Conservation (phyloP, 2,329 filamentous ascomycete species). For the Diaporthe helianthi region DNA sequence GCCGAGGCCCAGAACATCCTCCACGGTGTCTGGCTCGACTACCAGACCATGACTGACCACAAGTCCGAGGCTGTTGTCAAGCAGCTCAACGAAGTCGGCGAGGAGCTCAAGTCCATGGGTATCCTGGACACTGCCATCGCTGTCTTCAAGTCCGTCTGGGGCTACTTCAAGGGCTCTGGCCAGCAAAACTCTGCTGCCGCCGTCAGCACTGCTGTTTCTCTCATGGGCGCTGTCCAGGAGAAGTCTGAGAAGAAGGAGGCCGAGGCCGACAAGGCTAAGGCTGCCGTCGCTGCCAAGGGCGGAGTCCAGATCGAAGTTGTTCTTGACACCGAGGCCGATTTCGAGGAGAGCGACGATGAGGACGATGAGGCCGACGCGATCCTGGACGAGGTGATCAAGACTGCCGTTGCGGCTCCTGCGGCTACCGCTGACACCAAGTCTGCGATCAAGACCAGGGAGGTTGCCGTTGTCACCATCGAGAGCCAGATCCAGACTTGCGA, state of each 20-base stretch:
- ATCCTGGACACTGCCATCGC: slow-evolving; percentile 35
- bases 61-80: slow-evolving; percentile 35
- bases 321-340: slow-evolving; percentile 28
- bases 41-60: slow-evolving; percentile 34
- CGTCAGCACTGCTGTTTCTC: slow-evolving; percentile 33
- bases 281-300: slow-evolving; percentile 26
- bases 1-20: slow-evolving; percentile 37
- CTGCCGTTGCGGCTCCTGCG: slow-evolving; percentile 26
- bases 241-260: slow-evolving; percentile 32
- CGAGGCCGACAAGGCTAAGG: slow-evolving; percentile 32
- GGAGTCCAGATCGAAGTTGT: slow-evolving; percentile 29
- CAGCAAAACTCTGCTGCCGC: slow-evolving; percentile 35
- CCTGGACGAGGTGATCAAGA: slow-evolving; percentile 32
- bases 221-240: slow-evolving; percentile 34
- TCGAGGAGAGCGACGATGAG: slow-evolving; percentile 31
- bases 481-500: slow-evolving; percentile 35
- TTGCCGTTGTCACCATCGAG: slow-evolving; percentile 32
- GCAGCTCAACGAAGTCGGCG: slow-evolving; percentile 35
- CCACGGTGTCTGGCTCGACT: slow-evolving; percentile 36
- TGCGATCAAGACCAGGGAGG: slow-evolving; percentile 31
- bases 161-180: slow-evolving; percentile 36
- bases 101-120: slow-evolving; percentile 36
- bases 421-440: slow-evolving; percentile 4
- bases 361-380: slow-evolving; percentile 34
- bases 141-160: slow-evolving; percentile 37